Percentiles rank a stretch among this genome's conserved stretches.
Evolutionary conservation across 116 monocot species (phyloP).

Genomic region (Phalaenopsis hybrid): DNA sequence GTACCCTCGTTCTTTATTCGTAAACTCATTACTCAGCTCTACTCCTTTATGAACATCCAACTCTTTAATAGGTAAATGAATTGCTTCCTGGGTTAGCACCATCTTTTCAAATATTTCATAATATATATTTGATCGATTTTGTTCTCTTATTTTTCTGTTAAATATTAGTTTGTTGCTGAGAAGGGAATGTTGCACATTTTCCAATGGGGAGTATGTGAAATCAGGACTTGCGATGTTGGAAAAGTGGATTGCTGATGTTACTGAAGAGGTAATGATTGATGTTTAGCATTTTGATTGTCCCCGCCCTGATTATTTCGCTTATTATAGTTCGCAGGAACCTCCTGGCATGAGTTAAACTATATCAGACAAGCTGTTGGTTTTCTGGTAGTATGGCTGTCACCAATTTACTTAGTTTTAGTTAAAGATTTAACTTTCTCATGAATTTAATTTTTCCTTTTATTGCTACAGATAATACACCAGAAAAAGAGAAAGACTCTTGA

Average conservation of each 20-base stretch:
- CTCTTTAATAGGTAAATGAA: conserved; percentile 83
- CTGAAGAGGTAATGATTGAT: conserved; percentile 55
- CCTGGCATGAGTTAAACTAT: conserved; percentile 95
- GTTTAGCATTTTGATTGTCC: neutral
- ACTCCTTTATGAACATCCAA: conserved; percentile 91
- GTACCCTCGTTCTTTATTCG: conserved; percentile 99
- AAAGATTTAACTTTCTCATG: neutral
- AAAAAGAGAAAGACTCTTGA: conserved; percentile 87
- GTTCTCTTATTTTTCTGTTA: conserved; percentile 3
- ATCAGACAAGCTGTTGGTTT: conserved; percentile 97
- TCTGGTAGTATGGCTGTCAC: conserved; percentile 47
- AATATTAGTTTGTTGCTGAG: conserved; percentile 64
- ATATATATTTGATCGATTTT: neutral
- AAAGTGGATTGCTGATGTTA: conserved; percentile 85
- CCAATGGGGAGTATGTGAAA: conserved; percentile 97
- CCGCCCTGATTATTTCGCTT: conserved; percentile 10
- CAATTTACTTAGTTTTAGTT: neutral
- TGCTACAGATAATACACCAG: conserved; percentile 80
- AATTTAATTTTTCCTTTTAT: neutral
- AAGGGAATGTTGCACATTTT: conserved; percentile 97
- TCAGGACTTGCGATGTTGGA: conserved; percentile 84
- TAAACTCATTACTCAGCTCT: conserved; percentile 92
- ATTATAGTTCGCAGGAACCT: conserved; percentile 90
- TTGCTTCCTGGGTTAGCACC: neutral
- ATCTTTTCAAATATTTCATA: neutral